Conservation (phyloP, 2,329 filamentous ascomycete genomes). For the Penicillium sumatraense region DNA sequence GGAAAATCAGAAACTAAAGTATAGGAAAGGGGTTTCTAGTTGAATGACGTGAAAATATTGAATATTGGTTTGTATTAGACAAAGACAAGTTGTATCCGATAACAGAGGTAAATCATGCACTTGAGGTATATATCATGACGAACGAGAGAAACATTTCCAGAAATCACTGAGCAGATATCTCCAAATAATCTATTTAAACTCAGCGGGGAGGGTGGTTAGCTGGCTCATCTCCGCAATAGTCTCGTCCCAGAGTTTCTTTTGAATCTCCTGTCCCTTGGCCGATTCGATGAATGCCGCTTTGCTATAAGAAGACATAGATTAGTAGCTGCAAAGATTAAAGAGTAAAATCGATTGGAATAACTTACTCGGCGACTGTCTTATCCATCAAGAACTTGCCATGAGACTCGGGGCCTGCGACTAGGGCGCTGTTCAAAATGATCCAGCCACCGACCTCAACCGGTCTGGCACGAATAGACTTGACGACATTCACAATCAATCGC, state of each 20-base stretch:
- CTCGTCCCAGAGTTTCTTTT: constrained; percentile 28
- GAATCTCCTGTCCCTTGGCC: constrained; percentile 18
- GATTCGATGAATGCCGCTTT: constrained; percentile 20
- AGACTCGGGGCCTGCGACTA: constrained; percentile 25
- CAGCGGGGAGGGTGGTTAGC: constrained; percentile 15
- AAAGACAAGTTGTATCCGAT: not conserved
- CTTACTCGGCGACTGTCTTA: constrained; percentile 27
- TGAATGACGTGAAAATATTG: no score
- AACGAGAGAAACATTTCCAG: not conserved
- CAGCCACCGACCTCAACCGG: constrained; percentile 21
- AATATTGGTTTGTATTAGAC: no score
- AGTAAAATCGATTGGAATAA: not conserved
- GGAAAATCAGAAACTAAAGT: no score
- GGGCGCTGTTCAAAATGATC: constrained; percentile 24
- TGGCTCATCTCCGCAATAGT: constrained; percentile 23
- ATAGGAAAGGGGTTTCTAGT: no score
- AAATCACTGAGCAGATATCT: not conserved
- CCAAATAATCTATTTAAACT: not conserved
- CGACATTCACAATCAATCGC: constrained; percentile 13
- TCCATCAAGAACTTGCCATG: constrained; percentile 28
- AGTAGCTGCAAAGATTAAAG: no score
- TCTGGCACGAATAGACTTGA: constrained; percentile 15
- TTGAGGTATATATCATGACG: not conserved
- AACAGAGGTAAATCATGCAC: not conserved
- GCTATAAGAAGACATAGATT: constrained; percentile 5